A percentile compares a stretch with the other conserved stretches of the same genome.
phyloP scores from a whole-genome alignment of 2,329 filamentous ascomycete genomes.

The Colletotrichum somersetense region DNA sequence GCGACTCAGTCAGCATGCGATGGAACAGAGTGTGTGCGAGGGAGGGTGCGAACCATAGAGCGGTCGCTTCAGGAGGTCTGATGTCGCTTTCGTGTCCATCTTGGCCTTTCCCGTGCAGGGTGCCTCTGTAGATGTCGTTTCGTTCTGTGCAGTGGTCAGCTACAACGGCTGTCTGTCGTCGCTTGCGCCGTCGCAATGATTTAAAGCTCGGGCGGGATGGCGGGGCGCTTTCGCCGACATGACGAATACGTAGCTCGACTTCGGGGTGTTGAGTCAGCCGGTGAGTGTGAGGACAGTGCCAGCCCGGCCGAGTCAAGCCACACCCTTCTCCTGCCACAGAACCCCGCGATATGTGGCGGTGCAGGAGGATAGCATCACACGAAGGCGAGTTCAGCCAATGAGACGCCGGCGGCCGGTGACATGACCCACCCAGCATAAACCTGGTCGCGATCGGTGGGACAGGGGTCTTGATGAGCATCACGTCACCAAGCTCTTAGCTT shows the following conservation, averaged over 20 bases:
- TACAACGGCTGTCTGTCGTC: neutral
- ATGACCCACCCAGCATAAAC: too few species aligned
- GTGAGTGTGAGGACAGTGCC: conserved; percentile 4
- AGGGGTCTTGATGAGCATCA: conserved; percentile 28
- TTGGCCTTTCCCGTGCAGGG: neutral
- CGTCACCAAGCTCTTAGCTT: conserved; percentile 39
- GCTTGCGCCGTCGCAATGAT: conserved; percentile 23
- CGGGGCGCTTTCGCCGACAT: conserved; percentile 18
- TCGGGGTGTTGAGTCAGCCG: conserved; percentile 38
- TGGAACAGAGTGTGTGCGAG: conserved; percentile 32
- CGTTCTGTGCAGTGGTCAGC: neutral
- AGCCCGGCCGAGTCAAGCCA: neutral
- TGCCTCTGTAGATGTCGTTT: neutral
- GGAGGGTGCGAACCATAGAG: conserved; percentile 59
- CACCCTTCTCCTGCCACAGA: neutral
- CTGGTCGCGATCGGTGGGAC: neutral
- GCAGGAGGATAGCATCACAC: neutral
- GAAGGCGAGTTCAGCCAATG: neutral
- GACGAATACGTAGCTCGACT: conserved; percentile 22
- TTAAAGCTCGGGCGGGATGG: conserved; percentile 22
- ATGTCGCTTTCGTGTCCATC: conserved; percentile 57
- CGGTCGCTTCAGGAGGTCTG: conserved; percentile 62
- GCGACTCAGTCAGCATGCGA: conserved; percentile 44
- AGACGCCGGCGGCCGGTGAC: neutral
- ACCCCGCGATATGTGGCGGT: conserved; percentile 32